These are phyloP conservation scores for Rugosomyces carneus DNA, from an alignment of 1,284 basidiomycete genomes.

Conservation along the genomic window DNA sequence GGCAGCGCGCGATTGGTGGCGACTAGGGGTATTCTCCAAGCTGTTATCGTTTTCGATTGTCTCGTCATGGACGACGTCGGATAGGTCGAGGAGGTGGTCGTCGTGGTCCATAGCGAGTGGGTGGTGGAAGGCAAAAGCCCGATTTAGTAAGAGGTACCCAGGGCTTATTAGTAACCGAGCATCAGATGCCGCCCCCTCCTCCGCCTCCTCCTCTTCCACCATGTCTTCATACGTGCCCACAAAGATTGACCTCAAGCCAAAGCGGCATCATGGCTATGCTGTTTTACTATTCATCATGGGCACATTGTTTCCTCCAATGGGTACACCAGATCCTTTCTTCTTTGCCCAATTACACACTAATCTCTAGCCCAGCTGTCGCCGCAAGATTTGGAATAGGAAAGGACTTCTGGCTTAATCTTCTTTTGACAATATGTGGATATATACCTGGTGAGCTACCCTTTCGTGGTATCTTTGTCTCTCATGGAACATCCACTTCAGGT, in stretches of 20 bases:
- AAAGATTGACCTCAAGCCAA: slow-evolving; percentile 64
- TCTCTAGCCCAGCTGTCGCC: slow-evolving; percentile 67
- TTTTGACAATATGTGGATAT: slow-evolving; percentile 88
- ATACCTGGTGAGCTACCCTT: slow-evolving; percentile 62
- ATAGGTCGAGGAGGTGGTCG: slow-evolving; percentile 60
- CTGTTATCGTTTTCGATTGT: slow-evolving; percentile 44
- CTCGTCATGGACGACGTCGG: slow-evolving; percentile 75
- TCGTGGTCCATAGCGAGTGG: slow-evolving; percentile 49
- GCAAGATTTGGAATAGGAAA: slow-evolving; percentile 89
- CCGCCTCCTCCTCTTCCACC: slow-evolving; percentile 1
- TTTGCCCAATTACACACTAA: slow-evolving; percentile 5
- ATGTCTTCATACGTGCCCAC: slow-evolving; percentile 33
- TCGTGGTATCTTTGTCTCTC: slow-evolving; percentile 7
- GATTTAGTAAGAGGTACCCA: slow-evolving; percentile 17
- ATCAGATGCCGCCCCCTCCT: slow-evolving; percentile 2
- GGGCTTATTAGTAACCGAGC: slow-evolving; percentile 5
- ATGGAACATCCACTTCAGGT: slow-evolving; percentile 36
- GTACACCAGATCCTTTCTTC: slow-evolving; percentile 36
- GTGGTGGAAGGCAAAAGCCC: slow-evolving; percentile 10
- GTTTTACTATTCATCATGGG: slow-evolving; percentile 81
- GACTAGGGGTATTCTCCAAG: slow-evolving; percentile 20
- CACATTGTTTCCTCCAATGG: slow-evolving; percentile 81
- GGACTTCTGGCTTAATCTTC: slow-evolving; percentile 90
- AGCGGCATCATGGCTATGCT: slow-evolving; percentile 77
- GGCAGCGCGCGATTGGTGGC: slow-evolving; percentile 27